These are phyloP conservation scores for Debaryomyces tyrocola DNA, from an alignment of 805 yeast species.

Conservation along the genomic window DNA sequence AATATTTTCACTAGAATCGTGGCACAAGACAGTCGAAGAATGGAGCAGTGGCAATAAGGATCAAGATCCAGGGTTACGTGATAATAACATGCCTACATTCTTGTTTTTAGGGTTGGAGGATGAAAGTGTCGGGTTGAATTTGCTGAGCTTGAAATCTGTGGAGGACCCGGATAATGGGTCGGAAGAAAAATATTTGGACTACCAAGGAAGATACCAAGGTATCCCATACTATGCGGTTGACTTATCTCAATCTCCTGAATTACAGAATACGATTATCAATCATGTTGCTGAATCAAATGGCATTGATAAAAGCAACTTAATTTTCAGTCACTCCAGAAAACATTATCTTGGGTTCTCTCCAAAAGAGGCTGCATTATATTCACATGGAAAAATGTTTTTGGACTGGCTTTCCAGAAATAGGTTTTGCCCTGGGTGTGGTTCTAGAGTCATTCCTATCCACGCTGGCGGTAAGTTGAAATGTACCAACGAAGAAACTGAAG, in stretches of 20 bases:
- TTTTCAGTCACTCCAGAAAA: slow-evolving; percentile 36
- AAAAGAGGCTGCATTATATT: slow-evolving; percentile 62
- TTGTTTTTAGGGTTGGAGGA: slow-evolving; percentile 48
- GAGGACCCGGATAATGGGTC: slow-evolving; percentile 16
- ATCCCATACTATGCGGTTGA: slow-evolving; percentile 67
- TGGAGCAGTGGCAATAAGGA: slow-evolving; percentile 34
- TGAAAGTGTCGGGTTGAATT: slow-evolving; percentile 42
- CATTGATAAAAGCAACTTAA: slow-evolving; percentile 14
- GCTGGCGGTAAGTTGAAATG: slow-evolving; percentile 67
- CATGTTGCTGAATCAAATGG: slow-evolving; percentile 15
- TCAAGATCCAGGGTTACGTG: slow-evolving; percentile 43
- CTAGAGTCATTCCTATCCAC: slow-evolving; percentile 56
- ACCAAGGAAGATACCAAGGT: slow-evolving; percentile 54
- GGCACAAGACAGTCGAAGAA: slow-evolving; percentile 13
- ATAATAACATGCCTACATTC: slow-evolving; percentile 33
- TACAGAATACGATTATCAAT: slow-evolving; percentile 35
- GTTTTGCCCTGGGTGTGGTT: slow-evolving; percentile 88
- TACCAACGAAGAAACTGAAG: slow-evolving; percentile 22
- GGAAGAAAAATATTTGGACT: slow-evolving; percentile 37
- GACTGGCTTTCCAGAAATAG: slow-evolving; percentile 79
- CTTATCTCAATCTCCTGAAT: slow-evolving; percentile 44
- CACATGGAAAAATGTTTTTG: slow-evolving; percentile 80
- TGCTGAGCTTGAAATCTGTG: slow-evolving; percentile 25
- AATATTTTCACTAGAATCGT: slow-evolving; percentile 13
- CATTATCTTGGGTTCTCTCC: slow-evolving; percentile 34